Evolutionary conservation across 768 basidiomycete species (phyloP).

Genomic region (Naganishia kalamii): DNA sequence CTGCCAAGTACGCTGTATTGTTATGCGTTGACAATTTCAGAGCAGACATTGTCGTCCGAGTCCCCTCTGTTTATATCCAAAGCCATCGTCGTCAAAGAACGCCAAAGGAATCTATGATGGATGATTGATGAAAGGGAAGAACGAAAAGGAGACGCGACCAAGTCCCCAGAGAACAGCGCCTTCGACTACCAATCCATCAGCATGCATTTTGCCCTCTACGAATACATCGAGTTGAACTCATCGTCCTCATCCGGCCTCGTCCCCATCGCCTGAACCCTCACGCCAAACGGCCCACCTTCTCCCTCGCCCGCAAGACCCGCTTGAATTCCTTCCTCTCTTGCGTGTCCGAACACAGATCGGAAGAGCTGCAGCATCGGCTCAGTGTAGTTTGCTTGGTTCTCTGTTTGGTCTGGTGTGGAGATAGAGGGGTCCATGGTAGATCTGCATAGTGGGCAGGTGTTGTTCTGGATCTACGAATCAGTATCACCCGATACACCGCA

Average conservation of each 20-base stretch:
- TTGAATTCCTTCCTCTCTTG: neutral
- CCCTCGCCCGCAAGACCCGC: neutral
- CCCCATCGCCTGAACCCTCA: neutral
- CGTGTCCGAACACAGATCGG: conserved; percentile 1
- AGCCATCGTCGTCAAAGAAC: too few relatives aligned
- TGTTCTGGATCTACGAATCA: conserved; percentile 9
- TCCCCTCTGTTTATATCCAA: too few relatives aligned
- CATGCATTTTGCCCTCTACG: neutral
- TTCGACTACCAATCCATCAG: neutral
- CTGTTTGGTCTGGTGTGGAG: neutral
- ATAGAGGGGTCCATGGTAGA: conserved; percentile 8
- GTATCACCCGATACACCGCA: neutral
- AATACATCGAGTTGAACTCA: conserved; percentile 13
- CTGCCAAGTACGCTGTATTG: neutral
- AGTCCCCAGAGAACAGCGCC: neutral
- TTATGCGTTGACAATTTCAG: too few relatives aligned
- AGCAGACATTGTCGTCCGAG: too few relatives aligned
- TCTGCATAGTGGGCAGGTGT: conserved; percentile 22
- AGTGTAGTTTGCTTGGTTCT: neutral
- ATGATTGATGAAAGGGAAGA: too few relatives aligned
- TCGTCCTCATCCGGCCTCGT: conserved; percentile 3
- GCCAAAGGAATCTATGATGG: too few relatives aligned
- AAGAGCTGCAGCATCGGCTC: conserved; percentile 9
- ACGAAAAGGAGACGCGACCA: too few relatives aligned
- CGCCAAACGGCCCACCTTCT: neutral